A percentile compares a stretch with the other conserved stretches of the same genome.
phyloP scores from a whole-genome alignment of 148 eudicot species.

The Talinum fruticosum region DNA sequence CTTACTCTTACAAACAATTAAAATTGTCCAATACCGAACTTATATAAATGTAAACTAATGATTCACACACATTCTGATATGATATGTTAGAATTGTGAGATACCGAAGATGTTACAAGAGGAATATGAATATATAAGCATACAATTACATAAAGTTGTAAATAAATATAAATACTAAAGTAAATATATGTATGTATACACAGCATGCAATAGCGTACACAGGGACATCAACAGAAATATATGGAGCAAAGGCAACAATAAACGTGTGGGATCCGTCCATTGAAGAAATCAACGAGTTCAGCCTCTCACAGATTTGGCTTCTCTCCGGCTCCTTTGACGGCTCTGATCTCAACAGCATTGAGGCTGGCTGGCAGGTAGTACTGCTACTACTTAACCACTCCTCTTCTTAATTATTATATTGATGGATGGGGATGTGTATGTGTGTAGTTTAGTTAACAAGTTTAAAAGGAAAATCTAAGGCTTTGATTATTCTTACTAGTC shows the following conservation, averaged over 20 bases:
- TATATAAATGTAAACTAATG: no score
- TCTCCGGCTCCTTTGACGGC: constrained; percentile 94
- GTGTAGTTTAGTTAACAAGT: no score
- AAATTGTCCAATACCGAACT: no score
- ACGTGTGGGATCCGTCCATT: constrained; percentile 89
- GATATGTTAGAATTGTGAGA: no score
- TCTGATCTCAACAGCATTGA: constrained; percentile 96
- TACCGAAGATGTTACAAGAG: no score
- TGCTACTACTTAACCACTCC: no score
- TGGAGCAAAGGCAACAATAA: constrained; percentile 91
- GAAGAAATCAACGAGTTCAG: constrained; percentile 86
- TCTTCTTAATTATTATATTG: no score
- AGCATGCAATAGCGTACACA: constrained; percentile 99
- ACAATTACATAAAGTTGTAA: no score
- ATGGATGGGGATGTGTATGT: neutral
- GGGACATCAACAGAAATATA: constrained; percentile 60
- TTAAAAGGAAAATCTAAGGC: constrained; percentile 49
- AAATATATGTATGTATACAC: neutral
- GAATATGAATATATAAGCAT: no score
- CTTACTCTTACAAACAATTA: no score
- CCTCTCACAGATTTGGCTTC: constrained; percentile 95
- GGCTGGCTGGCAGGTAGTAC: constrained; percentile 98
- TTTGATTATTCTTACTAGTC: constrained; percentile 88
- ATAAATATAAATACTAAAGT: no score
- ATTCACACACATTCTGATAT: no score